phyloP scores from a whole-genome alignment of 2,329 filamentous ascomycete genomes.

The Verticillium tricorpus region DNA sequence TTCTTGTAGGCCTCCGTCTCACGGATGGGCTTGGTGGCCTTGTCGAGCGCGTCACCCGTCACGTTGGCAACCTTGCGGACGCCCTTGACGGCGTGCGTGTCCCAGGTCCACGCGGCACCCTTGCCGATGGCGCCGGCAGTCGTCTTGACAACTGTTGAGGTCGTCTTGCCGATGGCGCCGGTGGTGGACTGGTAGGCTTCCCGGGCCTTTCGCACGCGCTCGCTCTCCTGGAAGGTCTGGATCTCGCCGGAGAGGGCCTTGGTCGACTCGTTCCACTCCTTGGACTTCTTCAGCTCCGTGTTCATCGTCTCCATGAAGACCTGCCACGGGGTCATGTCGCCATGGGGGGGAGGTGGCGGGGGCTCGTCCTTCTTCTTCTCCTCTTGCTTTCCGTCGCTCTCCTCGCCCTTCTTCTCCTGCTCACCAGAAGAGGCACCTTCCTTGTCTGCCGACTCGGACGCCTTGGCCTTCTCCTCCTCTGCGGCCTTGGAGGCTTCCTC shows the following conservation, averaged over 20 bases:
- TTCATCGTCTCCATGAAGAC: constrained; percentile 97
- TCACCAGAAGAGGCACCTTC: constrained; percentile 22
- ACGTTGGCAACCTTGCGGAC: constrained; percentile 80
- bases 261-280: constrained; percentile 98
- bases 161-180: constrained; percentile 73
- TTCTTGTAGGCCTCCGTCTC: constrained; percentile 93
- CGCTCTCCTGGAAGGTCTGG: constrained; percentile 89
- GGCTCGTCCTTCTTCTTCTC: constrained; percentile 56
- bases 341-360: constrained; percentile 89
- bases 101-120: constrained; percentile 94
- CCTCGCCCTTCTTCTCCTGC: constrained; percentile 23
- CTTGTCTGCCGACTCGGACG: constrained; percentile 21
- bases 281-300: constrained; percentile 89
- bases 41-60: constrained; percentile 84
- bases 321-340: constrained; percentile 97
- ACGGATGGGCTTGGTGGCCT: constrained; percentile 88
- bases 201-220: constrained; percentile 79
- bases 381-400: constrained; percentile 25
- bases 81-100: constrained; percentile 88
- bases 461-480: constrained; percentile 32
- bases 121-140: constrained; percentile 86
- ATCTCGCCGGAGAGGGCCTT: constrained; percentile 88
- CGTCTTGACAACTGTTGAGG: constrained; percentile 74
- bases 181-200: constrained; percentile 85
- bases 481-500: constrained; percentile 30